A percentile compares a stretch with the other conserved stretches of the same genome.
These are phyloP conservation scores for Gossypium schwendimanii DNA, from an alignment of 441 rosid species.

Conservation along the genomic window DNA sequence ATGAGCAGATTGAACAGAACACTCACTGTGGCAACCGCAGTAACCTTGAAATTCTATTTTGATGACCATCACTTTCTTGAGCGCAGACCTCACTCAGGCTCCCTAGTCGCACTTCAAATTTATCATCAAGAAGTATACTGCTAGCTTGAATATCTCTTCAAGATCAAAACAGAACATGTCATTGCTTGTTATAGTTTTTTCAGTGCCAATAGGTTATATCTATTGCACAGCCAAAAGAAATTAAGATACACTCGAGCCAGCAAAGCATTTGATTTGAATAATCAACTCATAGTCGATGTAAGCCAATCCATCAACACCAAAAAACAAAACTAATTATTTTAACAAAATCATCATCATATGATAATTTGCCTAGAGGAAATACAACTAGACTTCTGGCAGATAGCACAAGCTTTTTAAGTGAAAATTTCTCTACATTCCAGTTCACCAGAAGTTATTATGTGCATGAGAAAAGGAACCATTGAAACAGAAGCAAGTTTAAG, in stretches of 20 bases:
- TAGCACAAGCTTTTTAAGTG: background rate
- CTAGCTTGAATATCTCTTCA: conserved; percentile 95
- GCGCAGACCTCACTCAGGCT: conserved; percentile 71
- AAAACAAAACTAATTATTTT: background rate
- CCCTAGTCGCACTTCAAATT: conserved; percentile 92
- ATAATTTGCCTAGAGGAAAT: background rate
- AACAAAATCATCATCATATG: background rate
- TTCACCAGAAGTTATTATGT: background rate
- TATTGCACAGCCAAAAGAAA: background rate
- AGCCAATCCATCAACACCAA: background rate
- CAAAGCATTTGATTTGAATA: background rate
- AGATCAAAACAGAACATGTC: conserved; percentile 10
- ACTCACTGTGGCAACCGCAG: conserved; percentile 86
- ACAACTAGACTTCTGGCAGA: background rate
- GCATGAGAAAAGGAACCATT: conserved; percentile 1
- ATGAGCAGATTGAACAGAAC: conserved; percentile 9
- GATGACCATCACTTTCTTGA: conserved; percentile 73
- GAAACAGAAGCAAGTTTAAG: background rate
- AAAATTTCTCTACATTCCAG: background rate
- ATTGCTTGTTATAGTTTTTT: conserved; percentile 10
- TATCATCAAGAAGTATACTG: conserved; percentile 97
- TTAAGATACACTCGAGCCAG: background rate
- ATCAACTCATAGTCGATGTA: background rate
- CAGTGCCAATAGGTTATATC: background rate
- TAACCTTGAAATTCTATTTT: conserved; percentile 70